Evolutionary conservation across 768 basidiomycete species (phyloP).

Genomic region (Leccinellum albellum): DNA sequence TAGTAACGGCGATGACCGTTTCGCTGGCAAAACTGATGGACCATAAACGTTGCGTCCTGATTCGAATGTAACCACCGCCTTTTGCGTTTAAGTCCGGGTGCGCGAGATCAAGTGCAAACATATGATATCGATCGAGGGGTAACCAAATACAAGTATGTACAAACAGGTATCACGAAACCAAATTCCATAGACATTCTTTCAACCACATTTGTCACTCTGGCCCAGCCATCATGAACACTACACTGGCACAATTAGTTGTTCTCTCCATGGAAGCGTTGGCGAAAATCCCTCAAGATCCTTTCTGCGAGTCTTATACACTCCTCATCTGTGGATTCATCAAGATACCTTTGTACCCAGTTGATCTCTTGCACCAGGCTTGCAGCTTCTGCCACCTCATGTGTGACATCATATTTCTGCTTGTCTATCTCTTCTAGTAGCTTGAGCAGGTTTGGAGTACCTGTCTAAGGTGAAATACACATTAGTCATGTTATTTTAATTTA

Average conservation of each 20-base stretch:
- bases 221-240: neutral
- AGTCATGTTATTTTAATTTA: neutral
- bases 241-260: neutral
- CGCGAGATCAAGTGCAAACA: no score
- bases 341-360: neutral
- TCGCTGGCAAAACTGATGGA: neutral
- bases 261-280: slow-evolving; percentile 17
- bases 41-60: neutral
- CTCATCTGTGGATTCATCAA: neutral
- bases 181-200: no score
- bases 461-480: slow-evolving; percentile 6
- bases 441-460: slow-evolving; percentile 13
- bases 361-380: slow-evolving; percentile 12
- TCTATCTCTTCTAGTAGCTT: slow-evolving; percentile 21
- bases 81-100: no score
- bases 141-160: neutral
- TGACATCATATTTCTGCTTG: slow-evolving; percentile 17
- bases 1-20: neutral
- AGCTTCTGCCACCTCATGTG: slow-evolving; percentile 11
- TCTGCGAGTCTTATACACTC: slow-evolving; percentile 10
- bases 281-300: slow-evolving; percentile 20
- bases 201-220: neutral
- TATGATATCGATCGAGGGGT: neutral
- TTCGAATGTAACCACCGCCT: neutral
- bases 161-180: neutral